Evolutionary conservation across 495 filamentous ascomycete genomes (phyloP).

Genomic region (Clohesyomyces aquaticus): DNA sequence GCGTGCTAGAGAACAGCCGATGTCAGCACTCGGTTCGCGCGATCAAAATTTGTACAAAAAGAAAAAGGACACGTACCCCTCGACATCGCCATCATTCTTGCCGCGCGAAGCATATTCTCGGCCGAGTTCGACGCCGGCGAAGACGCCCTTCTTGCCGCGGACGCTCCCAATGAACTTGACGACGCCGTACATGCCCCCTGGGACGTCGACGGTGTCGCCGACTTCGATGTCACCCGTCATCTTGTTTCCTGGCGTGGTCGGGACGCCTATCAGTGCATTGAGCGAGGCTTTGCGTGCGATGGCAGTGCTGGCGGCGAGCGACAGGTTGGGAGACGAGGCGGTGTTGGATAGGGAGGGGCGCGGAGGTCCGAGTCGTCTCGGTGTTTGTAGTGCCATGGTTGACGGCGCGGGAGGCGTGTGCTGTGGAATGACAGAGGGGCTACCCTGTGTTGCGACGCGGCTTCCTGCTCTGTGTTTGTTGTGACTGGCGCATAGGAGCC

Average conservation of each 20-base stretch:
- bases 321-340: constrained; percentile 62
- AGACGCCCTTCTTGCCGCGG: constrained; percentile 84
- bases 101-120: constrained; percentile 77
- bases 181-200: constrained; percentile 88
- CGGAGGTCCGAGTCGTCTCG: constrained; percentile 49
- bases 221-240: constrained; percentile 62
- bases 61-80: constrained; percentile 64
- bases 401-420: not conserved
- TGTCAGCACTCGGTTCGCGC: not conserved
- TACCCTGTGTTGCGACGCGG: constrained; percentile 1
- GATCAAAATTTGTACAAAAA: not conserved
- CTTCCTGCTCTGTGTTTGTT: constrained; percentile 29
- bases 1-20: constrained; percentile 54
- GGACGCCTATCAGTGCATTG: constrained; percentile 64
- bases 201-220: constrained; percentile 91
- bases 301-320: constrained; percentile 49
- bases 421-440: constrained; percentile 8
- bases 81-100: constrained; percentile 96
- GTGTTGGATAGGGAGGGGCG: constrained; percentile 55
- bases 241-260: constrained; percentile 48
- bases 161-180: constrained; percentile 89
- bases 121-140: constrained; percentile 93
- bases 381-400: constrained; percentile 49
- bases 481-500: constrained; percentile 10
- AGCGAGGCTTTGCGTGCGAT: constrained; percentile 69